Base-by-base conservation (phyloP, 164 flowering plant species). In the Vitis rupestris region DNA sequence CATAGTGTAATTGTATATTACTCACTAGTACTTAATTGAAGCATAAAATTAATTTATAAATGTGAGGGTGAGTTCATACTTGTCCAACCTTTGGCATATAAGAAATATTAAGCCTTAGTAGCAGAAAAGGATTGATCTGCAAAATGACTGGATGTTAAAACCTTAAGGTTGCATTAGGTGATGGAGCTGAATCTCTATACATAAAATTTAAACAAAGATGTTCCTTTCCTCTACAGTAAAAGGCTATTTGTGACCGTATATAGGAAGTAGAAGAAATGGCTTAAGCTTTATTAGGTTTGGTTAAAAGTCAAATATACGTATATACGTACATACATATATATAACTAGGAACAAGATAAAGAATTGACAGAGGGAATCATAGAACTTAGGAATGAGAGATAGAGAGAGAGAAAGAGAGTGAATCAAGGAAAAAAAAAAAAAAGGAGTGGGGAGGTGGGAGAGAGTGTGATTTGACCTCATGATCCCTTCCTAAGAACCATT, bases 251-350 rank as follows among this genome's bases (percentile, higher is more conserved):
- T 56, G 78, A 75, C 74, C 63, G 69, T 76, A 68, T 80, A 29
- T 63, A 74, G 31, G 66, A 55, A 58, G 49, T n/a, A 52, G 73
- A 77, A 53, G 62, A 65, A 69, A 62, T 72, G 72, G 44, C 60
- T 70, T 63, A 51, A 74, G 75, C 84, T 81, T 82, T 81, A 73
- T 79, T 69, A 84, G 86, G 77, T 75, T 65, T 75, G 31, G 83
- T 69, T 82, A 85, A 82, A 82, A 84, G 10, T 23, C 23, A 23
- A 48, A 15, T 66, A 54, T 23, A 23, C 1, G 23, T 23, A 23
- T 23, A 23, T 23, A 23, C 1, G 23, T 23, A 23, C 23, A 23
- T 23, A 23, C 23, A 23, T 23, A 23, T 23, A 23, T 23, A 23
- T 48, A 63, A 57, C n/a, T 70, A 48, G 65, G 62, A 50, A 48